Evolutionary conservation across 2,329 filamentous ascomycete species (phyloP).

Genomic region (Myriosclerotinia duriaeana): DNA sequence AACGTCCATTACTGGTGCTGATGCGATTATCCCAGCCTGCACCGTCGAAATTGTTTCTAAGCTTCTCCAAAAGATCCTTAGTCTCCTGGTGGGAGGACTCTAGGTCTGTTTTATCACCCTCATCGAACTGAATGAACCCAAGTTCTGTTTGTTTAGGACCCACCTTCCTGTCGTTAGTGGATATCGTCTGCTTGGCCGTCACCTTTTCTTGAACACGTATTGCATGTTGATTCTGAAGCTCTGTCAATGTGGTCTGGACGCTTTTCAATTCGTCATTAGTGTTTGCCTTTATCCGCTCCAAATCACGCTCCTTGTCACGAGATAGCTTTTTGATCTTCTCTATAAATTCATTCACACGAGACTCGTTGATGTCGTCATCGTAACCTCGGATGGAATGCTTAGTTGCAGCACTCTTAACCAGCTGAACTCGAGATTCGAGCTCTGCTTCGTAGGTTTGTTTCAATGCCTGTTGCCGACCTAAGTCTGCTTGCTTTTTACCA

Average conservation of each 20-base stretch:
- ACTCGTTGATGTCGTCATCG: conserved; percentile 73
- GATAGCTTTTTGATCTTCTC: conserved; percentile 72
- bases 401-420: conserved; percentile 76
- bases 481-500: conserved; percentile 58
- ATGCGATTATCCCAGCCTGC: conserved; percentile 72
- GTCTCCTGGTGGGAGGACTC: conserved; percentile 72
- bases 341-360: conserved; percentile 73
- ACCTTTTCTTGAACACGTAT: conserved; percentile 72
- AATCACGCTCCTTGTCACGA: conserved; percentile 73
- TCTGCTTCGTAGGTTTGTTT: conserved; percentile 85
- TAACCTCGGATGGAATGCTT: conserved; percentile 80
- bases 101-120: conserved; percentile 76
- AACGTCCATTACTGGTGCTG: conserved; percentile 60
- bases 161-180: conserved; percentile 69
- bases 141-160: conserved; percentile 65
- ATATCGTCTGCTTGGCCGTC: conserved; percentile 70
- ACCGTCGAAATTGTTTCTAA: conserved; percentile 61
- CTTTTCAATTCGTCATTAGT: conserved; percentile 71
- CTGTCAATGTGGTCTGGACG: conserved; percentile 69
- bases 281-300: conserved; percentile 73
- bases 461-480: conserved; percentile 79
- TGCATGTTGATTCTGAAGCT: conserved; percentile 72
- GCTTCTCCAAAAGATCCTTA: conserved; percentile 58
- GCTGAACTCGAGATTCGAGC: conserved; percentile 64
- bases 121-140: conserved; percentile 76